Base-by-base conservation (phyloP, 768 basidiomycete genomes). In the Pisolithus marmoratus region DNA sequence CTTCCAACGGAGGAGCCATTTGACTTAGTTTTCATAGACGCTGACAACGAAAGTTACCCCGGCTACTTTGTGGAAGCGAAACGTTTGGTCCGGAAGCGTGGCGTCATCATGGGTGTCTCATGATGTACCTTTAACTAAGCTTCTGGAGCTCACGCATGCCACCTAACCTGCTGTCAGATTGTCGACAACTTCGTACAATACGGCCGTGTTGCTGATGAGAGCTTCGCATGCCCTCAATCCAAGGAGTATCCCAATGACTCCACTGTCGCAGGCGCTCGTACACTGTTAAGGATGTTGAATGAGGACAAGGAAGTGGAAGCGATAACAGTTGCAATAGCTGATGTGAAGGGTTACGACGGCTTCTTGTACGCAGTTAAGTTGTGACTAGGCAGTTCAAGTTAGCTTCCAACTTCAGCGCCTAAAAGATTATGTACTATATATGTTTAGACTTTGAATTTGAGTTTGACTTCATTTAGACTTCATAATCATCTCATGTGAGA, bases 21-120 rank as follows among this genome's bases (percentile, higher is more conserved):
- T 62, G 85, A 87, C 64, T 64, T 89, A 19, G 73, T 74, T 3
- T 89, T 87, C 71, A 84, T 87, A 55, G 85, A 87, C 65, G 86
- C 84, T 8, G 83, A 87, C 69, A 87, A 87, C 60, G 64, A 68
- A 5, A 73, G 71, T 38, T 82, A 82, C 54, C 50, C 71, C 22
- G 69, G 70, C 4, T 86, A 87, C 60, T 84, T 82, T 67, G 67
- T 63, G 1, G 76, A 86, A 54, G 79, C 78, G 0, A 81, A 85
- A 60, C 75, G 84, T 14, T 70, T 87, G 8, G 72, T 81, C 1
- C 71, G 78, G 46, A 73, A 74, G 38, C 81, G 82, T 12, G 84
- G 83, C 15, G 74, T 85, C 19, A 83, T 87, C 51, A 81, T 81
- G 58, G 54, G 79, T 72, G 9, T 31, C 29, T 2, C 23, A 20